Base-by-base conservation (phyloP, 257 asterid genomes). In the Lycium ferocissimum region DNA sequence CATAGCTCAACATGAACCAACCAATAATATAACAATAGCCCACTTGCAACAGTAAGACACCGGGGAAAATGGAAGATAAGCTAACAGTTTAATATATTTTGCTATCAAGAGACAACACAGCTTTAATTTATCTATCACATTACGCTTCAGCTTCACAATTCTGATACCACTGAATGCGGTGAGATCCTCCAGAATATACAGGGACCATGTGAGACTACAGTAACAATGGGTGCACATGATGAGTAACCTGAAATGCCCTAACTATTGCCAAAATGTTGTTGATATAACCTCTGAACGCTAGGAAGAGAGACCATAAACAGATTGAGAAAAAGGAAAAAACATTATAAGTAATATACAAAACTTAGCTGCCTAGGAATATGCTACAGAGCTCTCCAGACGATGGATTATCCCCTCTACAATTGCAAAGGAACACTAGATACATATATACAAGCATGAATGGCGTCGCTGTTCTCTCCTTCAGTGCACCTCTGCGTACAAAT, bases 161-260 rank as follows among this genome's bases (percentile, higher is more conserved):
- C 80, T 73, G 38, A 15, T 73, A 45, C n/a, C 37, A 20, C 80
- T 45, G 59, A 73, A 45, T n/a, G 80, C 45, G 80, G 58, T 73
- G 80, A 73, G 18, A 18, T 86, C 76, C 72, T 54, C 63, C 70
- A 35, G 66, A 83, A 88, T 88, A 85, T 86, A 84, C 88, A 86
- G 40, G 45, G 57, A 75, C 45, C 80, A 73, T 73, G 78, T 70
- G 78, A 81, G 53, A 65, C 75, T 40, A 18, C 65, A 66, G 69
- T 88, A 84, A 84, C 82, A 86, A 86, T 85, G 85, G 17, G 80
- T 73, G n/a, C 61, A 38, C 40, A 22, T 20, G 20, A 82, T 80
- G 72, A 15, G 71, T 17, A 43, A 9, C 53, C 38, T 45, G 40
- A 78, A 63, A 37, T 70, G 57, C 13, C 87, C 85, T 85, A 58